Conservation (phyloP, 163 green algal species). For the Scenedesmus sp. region DNA sequence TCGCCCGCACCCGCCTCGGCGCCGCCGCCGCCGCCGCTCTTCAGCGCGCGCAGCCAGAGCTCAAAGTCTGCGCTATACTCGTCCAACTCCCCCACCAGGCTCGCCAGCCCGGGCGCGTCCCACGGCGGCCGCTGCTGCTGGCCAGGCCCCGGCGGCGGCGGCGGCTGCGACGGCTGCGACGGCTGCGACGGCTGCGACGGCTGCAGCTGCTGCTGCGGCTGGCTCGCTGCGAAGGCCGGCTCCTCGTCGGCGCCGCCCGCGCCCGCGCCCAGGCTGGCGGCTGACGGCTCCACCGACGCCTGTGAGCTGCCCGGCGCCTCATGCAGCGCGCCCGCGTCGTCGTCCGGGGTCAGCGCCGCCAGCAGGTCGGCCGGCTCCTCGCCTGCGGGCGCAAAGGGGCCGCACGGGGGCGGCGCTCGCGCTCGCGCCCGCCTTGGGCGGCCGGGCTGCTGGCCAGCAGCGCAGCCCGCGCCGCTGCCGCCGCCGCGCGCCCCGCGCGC, state of each 20-base stretch:
- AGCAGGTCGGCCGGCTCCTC: conserved; percentile 38
- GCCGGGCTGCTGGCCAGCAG: not conserved
- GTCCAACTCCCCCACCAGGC: conserved; percentile 6
- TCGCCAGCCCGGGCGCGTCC: not conserved
- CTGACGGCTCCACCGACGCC: conserved; percentile 25
- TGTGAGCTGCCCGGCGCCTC: not conserved
- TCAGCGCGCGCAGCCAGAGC: not conserved
- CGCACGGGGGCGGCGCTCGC: no score
- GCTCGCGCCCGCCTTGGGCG: not conserved
- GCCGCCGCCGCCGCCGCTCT: not conserved
- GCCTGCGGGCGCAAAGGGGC: not conserved
- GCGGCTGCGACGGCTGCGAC: not conserved
- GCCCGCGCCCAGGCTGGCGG: not conserved
- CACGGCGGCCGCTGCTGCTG: conserved; percentile 30
- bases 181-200: not conserved
- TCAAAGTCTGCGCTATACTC: conserved; percentile 34
- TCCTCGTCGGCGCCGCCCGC: conserved; percentile 2
- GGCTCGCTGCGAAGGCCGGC: not conserved
- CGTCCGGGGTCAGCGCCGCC: conserved; percentile 21
- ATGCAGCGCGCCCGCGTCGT: not conserved
- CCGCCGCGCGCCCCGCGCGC: not conserved
- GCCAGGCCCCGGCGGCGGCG: not conserved
- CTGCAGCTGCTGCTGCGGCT: conserved; percentile 6
- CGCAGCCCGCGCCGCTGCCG: not conserved
- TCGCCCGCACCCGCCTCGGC: conserved; percentile 12